A percentile compares a stretch with the other conserved stretches of the same genome.
Conservation (phyloP, 2,329 filamentous ascomycete species). For the Calonectria ilicicola region DNA sequence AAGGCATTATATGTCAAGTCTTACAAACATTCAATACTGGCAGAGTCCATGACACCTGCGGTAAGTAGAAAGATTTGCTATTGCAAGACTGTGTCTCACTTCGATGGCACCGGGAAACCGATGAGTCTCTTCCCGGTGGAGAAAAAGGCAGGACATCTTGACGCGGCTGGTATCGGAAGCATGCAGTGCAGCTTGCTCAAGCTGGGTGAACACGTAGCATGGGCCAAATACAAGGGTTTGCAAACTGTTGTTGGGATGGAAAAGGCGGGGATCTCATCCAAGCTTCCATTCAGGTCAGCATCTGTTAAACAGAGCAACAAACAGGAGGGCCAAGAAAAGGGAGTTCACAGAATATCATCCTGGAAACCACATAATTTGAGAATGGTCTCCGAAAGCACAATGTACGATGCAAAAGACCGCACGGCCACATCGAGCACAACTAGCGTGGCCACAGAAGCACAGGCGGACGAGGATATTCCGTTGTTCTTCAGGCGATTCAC, state of each 20-base stretch:
- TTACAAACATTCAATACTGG: neutral
- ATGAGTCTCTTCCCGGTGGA: neutral
- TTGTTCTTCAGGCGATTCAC: neutral
- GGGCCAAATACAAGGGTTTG: neutral
- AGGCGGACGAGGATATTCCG: neutral
- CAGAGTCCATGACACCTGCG: neutral
- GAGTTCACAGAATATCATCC: neutral
- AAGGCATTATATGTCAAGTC: neutral
- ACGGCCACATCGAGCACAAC: neutral
- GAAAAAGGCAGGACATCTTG: neutral
- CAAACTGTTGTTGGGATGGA: neutral
- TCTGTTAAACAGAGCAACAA: neutral
- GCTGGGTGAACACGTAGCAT: neutral
- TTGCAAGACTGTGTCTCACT: neutral
- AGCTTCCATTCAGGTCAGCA: neutral
- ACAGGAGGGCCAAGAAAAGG: neutral
- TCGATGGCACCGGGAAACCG: neutral
- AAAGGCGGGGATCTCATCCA: neutral
- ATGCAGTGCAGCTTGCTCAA: constrained; percentile 1
- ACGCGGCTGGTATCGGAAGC: neutral
- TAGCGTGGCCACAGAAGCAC: neutral
- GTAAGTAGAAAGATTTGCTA: constrained; percentile 2
- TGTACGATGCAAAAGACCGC: neutral
- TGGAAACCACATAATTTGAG: neutral
- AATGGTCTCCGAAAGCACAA: neutral